Percentiles rank a stretch among this genome's conserved stretches.
Conservation (phyloP, 371 early-diverging fungal species). For the Apophysomyces ossiformis region DNA sequence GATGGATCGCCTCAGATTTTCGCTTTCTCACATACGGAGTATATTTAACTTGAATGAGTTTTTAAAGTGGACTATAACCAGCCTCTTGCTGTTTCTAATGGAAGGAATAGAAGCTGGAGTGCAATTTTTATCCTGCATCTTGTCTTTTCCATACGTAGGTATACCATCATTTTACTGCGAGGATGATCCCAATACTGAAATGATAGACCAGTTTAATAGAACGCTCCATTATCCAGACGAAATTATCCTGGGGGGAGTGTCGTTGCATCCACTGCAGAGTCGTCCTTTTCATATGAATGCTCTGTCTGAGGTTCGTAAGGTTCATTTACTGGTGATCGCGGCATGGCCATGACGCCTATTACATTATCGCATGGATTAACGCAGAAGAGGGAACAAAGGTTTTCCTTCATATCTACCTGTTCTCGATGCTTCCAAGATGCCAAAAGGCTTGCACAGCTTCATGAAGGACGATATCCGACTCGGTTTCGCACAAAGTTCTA, state of each 20-base stretch:
- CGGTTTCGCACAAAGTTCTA: constrained; percentile 90
- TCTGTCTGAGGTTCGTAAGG: constrained; percentile 65
- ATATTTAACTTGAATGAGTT: too few relatives aligned
- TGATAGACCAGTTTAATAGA: too few relatives aligned
- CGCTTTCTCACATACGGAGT: too few relatives aligned
- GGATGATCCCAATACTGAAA: too few relatives aligned
- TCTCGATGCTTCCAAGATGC: constrained; percentile 92
- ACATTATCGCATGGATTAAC: neutral
- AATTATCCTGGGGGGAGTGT: constrained; percentile 91
- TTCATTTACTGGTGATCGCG: constrained; percentile 81
- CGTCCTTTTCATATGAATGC: constrained; percentile 55
- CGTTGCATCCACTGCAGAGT: constrained; percentile 79
- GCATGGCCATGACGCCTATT: constrained; percentile 91
- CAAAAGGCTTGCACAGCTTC: constrained; percentile 90
- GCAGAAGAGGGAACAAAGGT: neutral
- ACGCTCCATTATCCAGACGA: too few relatives aligned
- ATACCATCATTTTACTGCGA: too few relatives aligned
- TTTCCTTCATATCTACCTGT: constrained; percentile 62
- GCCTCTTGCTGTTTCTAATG: too few relatives aligned
- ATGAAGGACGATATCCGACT: constrained; percentile 89
- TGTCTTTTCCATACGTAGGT: too few relatives aligned
- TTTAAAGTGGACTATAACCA: too few relatives aligned
- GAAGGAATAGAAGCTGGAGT: too few relatives aligned
- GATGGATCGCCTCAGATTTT: too few relatives aligned
- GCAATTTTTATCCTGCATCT: too few relatives aligned